A percentile compares a stretch with the other conserved stretches of the same genome.
These are phyloP conservation scores for Aspergillus ostianus DNA, from an alignment of 495 filamentous ascomycete genomes.

Conservation along the genomic window DNA sequence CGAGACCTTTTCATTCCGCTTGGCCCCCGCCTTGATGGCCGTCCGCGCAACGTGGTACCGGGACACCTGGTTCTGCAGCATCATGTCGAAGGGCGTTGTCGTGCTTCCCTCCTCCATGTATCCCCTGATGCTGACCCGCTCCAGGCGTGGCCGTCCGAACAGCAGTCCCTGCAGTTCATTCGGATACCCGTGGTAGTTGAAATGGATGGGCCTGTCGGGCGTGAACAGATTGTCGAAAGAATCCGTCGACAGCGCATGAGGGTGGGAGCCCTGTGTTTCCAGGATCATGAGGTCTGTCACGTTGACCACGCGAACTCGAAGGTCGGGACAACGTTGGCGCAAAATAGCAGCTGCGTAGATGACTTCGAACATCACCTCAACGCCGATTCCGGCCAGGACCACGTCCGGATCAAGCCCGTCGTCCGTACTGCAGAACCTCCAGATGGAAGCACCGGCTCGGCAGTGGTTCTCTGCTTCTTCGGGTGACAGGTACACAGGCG, in stretches of 20 bases:
- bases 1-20: conserved; percentile 50
- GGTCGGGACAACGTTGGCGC: conserved; percentile 46
- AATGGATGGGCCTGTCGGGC: conserved; percentile 54
- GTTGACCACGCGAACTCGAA: conserved; percentile 66
- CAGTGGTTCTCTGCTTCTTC: conserved; percentile 69
- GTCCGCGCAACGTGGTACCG: conserved; percentile 61
- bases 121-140: conserved; percentile 56
- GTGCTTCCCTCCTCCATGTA: conserved; percentile 72
- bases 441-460: conserved; percentile 60
- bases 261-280: conserved; percentile 56
- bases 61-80: conserved; percentile 63
- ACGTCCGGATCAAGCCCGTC: conserved; percentile 61
- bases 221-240: conserved; percentile 63
- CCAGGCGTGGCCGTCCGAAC: conserved; percentile 53
- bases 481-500: conserved; percentile 62
- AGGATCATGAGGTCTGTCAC: conserved; percentile 75
- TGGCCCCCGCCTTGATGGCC: conserved; percentile 52
- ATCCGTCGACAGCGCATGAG: conserved; percentile 56
- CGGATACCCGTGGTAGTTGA: conserved; percentile 73
- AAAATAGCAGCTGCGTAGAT: conserved; percentile 62
- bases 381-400: conserved; percentile 67
- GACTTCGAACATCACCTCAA: conserved; percentile 70
- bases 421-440: conserved; percentile 63
- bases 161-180: conserved; percentile 62
- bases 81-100: conserved; percentile 75